Evolutionary conservation across 495 filamentous ascomycete genomes (phyloP).

Genomic region (Margaritispora aquatica): DNA sequence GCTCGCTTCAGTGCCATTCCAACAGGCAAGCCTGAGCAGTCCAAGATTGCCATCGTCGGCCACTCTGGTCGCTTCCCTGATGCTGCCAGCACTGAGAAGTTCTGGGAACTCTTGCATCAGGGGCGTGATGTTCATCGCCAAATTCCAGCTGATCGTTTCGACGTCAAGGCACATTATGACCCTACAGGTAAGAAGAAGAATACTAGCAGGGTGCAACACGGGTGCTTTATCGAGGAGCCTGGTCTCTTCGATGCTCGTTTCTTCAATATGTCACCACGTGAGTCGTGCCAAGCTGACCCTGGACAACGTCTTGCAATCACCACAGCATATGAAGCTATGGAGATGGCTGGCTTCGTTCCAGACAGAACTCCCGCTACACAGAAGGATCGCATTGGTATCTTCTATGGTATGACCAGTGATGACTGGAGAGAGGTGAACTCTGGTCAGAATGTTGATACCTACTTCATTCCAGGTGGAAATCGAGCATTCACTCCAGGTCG

Average conservation of each 20-base stretch:
- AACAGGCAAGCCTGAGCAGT: not conserved
- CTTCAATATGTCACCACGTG: slow-evolving; percentile 52
- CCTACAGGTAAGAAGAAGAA: slow-evolving; percentile 27
- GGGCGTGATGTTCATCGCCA: slow-evolving; percentile 31
- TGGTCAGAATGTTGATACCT: slow-evolving; percentile 85
- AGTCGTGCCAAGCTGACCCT: slow-evolving; percentile 55
- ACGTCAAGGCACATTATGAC: slow-evolving; percentile 34
- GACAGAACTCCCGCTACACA: slow-evolving; percentile 81
- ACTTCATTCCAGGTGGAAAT: slow-evolving; percentile 87
- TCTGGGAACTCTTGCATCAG: slow-evolving; percentile 39
- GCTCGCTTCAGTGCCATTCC: not conserved
- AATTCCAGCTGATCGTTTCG: slow-evolving; percentile 40
- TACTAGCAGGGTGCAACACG: slow-evolving; percentile 33
- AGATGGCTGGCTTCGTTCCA: slow-evolving; percentile 78
- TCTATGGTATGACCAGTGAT: slow-evolving; percentile 89
- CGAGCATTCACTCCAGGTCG: slow-evolving; percentile 83
- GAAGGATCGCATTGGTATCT: slow-evolving; percentile 79
- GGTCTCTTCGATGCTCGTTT: slow-evolving; percentile 53
- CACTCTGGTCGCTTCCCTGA: slow-evolving; percentile 34
- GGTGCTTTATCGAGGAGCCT: slow-evolving; percentile 47
- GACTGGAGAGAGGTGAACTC: slow-evolving; percentile 91
- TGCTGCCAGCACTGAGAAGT: slow-evolving; percentile 36
- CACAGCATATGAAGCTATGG: slow-evolving; percentile 51
- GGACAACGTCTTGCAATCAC: slow-evolving; percentile 50
- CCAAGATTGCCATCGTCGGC: slow-evolving; percentile 38